Conservation (phyloP, 1,284 basidiomycete genomes). For the Crepidotus sp. region DNA sequence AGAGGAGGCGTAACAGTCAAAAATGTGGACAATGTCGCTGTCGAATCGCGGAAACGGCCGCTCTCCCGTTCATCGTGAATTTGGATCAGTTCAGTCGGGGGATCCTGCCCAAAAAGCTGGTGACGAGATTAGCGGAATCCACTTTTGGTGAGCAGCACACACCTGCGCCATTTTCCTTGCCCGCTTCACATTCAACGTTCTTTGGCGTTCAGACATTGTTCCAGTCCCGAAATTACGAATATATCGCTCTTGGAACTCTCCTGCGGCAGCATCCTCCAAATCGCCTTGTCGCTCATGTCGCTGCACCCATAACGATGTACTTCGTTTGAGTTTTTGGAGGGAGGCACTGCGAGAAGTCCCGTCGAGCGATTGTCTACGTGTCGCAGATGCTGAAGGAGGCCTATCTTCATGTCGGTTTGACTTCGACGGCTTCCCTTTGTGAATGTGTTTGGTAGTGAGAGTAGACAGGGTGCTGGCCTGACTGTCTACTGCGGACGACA, state of each 20-base stretch:
- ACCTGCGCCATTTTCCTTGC: conserved; percentile 44
- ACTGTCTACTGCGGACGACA: conserved; percentile 7
- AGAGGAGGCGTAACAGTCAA: conserved; percentile 3
- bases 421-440: conserved; percentile 3
- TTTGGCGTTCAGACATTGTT: conserved; percentile 26
- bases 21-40: conserved; percentile 11
- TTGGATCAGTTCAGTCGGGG: conserved; percentile 24
- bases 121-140: conserved; percentile 5
- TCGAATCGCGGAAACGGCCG: conserved; percentile 16
- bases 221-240: conserved; percentile 20
- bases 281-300: conserved; percentile 2
- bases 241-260: conserved; percentile 18
- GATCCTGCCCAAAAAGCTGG: conserved; percentile 41
- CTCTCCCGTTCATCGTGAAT: conserved; percentile 15
- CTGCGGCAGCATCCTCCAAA: conserved; percentile 2
- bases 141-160: conserved; percentile 9
- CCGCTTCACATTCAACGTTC: conserved; percentile 33
- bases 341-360: not conserved
- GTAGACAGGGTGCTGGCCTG: not conserved
- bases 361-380: conserved; percentile 13
- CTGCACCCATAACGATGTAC: conserved; percentile 17
- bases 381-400: conserved; percentile 3
- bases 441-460: conserved; percentile 4
- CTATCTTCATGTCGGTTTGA: conserved; percentile 12
- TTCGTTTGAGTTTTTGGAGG: conserved; percentile 15